A percentile compares a stretch with the other conserved stretches of the same genome.
phyloP scores from a whole-genome alignment of 495 filamentous ascomycete genomes.

The Chaetomium fimeti region DNA sequence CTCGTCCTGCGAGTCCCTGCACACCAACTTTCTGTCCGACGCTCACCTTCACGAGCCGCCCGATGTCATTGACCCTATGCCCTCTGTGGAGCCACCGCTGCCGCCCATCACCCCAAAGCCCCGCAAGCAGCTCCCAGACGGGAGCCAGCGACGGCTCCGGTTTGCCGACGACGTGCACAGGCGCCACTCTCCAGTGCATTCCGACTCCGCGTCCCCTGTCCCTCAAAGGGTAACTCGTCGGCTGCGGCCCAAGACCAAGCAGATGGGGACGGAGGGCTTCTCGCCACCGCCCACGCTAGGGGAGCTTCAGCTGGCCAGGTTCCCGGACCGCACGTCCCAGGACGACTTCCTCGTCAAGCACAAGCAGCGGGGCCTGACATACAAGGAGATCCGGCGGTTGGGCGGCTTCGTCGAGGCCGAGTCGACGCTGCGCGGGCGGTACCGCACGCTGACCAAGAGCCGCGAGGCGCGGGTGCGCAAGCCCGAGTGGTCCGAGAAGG shows the following conservation, averaged over 20 bases:
- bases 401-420: conserved; percentile 75
- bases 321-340: conserved; percentile 33
- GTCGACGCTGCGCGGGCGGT: conserved; percentile 80
- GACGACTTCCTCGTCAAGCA: conserved; percentile 65
- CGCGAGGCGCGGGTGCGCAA: conserved; percentile 72
- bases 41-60: conserved; percentile 23
- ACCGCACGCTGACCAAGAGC: conserved; percentile 73
- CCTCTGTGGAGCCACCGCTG: background rate
- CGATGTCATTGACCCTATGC: background rate
- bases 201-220: conserved; percentile 2
- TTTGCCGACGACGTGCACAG: background rate
- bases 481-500: conserved; percentile 70
- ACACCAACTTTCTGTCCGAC: conserved; percentile 29
- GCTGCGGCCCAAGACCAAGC: conserved; percentile 5
- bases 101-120: conserved; percentile 16
- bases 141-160: background rate
- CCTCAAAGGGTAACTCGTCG: conserved; percentile 15
- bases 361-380: conserved; percentile 67
- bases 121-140: conserved; percentile 39
- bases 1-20: conserved; percentile 40
- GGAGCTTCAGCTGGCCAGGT: conserved; percentile 13
- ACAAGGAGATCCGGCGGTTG: conserved; percentile 69
- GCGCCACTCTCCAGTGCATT: background rate
- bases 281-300: background rate
- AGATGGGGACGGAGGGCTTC: background rate